phyloP scores from a whole-genome alignment of 2,329 filamentous ascomycete genomes.

The Arthroderma sp. region DNA sequence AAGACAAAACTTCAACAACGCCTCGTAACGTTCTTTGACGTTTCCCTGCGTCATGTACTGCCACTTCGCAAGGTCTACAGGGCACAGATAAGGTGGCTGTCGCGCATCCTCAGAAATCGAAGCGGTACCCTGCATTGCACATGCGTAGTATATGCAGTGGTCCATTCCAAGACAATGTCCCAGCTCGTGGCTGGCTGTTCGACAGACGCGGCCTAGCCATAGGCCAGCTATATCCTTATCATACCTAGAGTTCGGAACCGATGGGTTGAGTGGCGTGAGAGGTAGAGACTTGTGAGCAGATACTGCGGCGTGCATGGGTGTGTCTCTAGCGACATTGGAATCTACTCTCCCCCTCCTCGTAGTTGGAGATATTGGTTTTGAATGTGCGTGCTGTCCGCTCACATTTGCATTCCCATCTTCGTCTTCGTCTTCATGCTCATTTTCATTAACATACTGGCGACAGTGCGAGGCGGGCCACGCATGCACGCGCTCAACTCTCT shows the following conservation, averaged over 20 bases:
- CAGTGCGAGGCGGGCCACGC: slow-evolving; percentile 56
- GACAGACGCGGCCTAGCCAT: slow-evolving; percentile 46
- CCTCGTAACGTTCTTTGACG: slow-evolving; percentile 11
- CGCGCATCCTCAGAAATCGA: slow-evolving; percentile 20
- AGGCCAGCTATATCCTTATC: slow-evolving; percentile 25
- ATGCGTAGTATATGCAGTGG: slow-evolving; percentile 42
- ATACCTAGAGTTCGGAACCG: slow-evolving; percentile 2
- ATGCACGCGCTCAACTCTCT: slow-evolving; percentile 39
- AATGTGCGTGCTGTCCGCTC: not conserved
- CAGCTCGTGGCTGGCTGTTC: slow-evolving; percentile 51
- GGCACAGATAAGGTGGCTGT: slow-evolving; percentile 23
- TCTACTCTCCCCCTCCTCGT: not conserved
- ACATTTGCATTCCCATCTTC: not conserved
- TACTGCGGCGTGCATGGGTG: slow-evolving; percentile 11
- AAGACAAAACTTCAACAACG: slow-evolving; percentile 15
- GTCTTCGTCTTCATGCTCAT: not conserved
- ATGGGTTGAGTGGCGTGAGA: not conserved
- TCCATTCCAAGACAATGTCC: slow-evolving; percentile 54
- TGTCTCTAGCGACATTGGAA: not conserved
- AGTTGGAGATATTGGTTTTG: not conserved
- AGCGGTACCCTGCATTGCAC: slow-evolving; percentile 21
- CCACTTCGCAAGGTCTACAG: slow-evolving; percentile 18
- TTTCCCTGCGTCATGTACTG: slow-evolving; percentile 12
- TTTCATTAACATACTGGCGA: slow-evolving; percentile 24
- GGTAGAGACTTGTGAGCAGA: slow-evolving; percentile 7